Conservation (phyloP, 1,284 basidiomycete genomes). For the Austroboletus olivaceoglutinosus region DNA sequence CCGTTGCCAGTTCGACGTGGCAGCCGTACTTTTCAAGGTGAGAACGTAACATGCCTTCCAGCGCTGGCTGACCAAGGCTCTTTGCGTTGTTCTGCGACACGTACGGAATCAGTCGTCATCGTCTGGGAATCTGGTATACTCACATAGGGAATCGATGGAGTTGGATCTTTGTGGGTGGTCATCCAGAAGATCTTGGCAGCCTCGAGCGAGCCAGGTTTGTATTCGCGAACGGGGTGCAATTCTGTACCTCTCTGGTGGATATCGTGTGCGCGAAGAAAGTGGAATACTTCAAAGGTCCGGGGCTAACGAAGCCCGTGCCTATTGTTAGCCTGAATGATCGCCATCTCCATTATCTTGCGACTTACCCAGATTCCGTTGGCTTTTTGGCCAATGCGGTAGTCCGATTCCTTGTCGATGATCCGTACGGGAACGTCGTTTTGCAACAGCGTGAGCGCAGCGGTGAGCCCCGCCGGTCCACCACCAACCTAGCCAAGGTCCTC, state of each 20-base stretch:
- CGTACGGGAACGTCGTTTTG: constrained; percentile 41
- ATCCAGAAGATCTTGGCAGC: constrained; percentile 10
- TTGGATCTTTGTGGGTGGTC: constrained; percentile 13
- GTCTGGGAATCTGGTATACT: neutral
- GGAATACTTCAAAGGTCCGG: constrained; percentile 32
- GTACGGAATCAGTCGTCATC: neutral
- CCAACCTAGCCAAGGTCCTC: constrained; percentile 37
- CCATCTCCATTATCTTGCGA: neutral
- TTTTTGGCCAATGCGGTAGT: constrained; percentile 25
- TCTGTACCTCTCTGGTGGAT: constrained; percentile 7
- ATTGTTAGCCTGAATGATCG: neutral
- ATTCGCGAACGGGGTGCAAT: constrained; percentile 8
- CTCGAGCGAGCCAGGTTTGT: constrained; percentile 23
- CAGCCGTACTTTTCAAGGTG: constrained; percentile 29
- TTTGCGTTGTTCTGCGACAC: constrained; percentile 8
- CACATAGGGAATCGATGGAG: constrained; percentile 30
- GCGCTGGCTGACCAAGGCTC: constrained; percentile 33
- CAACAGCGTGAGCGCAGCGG: constrained; percentile 45
- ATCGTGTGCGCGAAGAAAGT: constrained; percentile 27
- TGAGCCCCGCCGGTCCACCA: constrained; percentile 50
- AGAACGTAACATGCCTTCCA: constrained; percentile 33
- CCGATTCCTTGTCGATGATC: constrained; percentile 34
- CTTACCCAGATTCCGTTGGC: constrained; percentile 31
- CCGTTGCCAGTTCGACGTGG: constrained; percentile 33
- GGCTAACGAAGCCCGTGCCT: constrained; percentile 21